Evolutionary conservation across 2,329 filamentous ascomycete species (phyloP).

Genomic region (Fusarium marasasianum): DNA sequence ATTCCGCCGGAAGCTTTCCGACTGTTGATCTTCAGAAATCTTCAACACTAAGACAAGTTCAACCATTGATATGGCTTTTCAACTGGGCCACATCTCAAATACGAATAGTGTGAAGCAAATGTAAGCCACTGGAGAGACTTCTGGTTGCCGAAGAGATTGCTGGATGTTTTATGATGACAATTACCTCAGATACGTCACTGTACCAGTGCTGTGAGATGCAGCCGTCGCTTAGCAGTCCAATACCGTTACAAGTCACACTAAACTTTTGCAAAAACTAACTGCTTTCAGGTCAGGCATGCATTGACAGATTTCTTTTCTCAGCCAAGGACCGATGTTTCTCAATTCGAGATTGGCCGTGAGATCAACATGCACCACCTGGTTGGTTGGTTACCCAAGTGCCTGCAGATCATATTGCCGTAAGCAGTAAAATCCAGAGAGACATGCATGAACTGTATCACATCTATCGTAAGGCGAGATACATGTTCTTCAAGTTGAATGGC

Average conservation of each 20-base stretch:
- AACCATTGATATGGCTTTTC: not conserved
- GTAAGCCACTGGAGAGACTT: not conserved
- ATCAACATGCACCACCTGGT: not conserved
- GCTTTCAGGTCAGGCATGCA: not conserved
- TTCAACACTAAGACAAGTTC: too few species aligned
- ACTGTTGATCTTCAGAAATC: not conserved
- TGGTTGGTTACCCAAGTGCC: not conserved
- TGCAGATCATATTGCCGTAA: not conserved
- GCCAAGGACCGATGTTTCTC: not conserved
- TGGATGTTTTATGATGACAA: too few species aligned
- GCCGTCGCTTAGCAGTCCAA: not conserved
- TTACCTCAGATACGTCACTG: not conserved
- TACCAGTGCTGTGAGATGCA: not conserved
- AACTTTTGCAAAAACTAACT: not conserved
- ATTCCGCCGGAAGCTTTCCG: not conserved
- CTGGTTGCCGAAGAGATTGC: not conserved
- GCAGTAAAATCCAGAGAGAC: not conserved
- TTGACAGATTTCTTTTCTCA: rapidly evolving
- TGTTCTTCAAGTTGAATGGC: not conserved
- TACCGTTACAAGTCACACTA: not conserved
- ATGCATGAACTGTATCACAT: not conserved
- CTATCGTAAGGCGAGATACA: not conserved
- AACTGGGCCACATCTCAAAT: rapidly evolving
- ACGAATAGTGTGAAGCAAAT: not conserved
- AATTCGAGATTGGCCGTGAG: not conserved